Base-by-base conservation (phyloP, 164 flowering plant genomes). In the Liquidambar formosana region DNA sequence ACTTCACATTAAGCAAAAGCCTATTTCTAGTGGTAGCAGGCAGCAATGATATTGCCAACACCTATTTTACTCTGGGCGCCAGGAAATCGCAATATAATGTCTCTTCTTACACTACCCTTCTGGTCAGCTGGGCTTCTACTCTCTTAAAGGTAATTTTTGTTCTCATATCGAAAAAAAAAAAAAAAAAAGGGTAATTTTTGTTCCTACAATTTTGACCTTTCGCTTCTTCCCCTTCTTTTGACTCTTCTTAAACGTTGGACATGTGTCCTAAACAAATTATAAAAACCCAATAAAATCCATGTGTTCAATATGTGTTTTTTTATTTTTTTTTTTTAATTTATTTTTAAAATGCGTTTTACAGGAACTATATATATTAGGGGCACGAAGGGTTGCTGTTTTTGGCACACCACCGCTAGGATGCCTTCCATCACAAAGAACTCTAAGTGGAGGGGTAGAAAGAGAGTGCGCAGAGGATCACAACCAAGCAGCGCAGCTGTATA, bases 31-130 rank as follows among this genome's bases (percentile, higher is more conserved):
- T 90, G 27, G 83, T 80, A 0, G 78, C 83, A 0, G 90, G 91
- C 19, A 88, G 86, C 61, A 75, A 92, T 26, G 98, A 94, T 75
- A 67, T 94, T 43, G 84, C 81, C 14, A 83, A 77, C 56, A 88
- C 89, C 1, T 92, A 85, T 65, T 92, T 79, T 52, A 21, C 27
- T 10, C 23, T 65, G 0, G 82, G 71, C 0, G 19, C 71, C 1
- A 69, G 89, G 44, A 66, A 69, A 51, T 0, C 1, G 0, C 66
- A 83, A 0, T 92, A 84, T 56, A 86, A 86, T 60, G 27, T 88
- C 12, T 57, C 77, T 18, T 71, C 86, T 18, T 94, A 91, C 59
- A 68, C 87, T 0, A 78, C 79, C 60, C 72, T 91, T 28, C 38
- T 91, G 74, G 76, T 78, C 22, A 52, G 65, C 23, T 69, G 62